A percentile compares a stretch with the other conserved stretches of the same genome.
Evolutionary conservation across 176 grass and related monocot genomes (phyloP).

Genomic region (Rhynchospora pubera): DNA sequence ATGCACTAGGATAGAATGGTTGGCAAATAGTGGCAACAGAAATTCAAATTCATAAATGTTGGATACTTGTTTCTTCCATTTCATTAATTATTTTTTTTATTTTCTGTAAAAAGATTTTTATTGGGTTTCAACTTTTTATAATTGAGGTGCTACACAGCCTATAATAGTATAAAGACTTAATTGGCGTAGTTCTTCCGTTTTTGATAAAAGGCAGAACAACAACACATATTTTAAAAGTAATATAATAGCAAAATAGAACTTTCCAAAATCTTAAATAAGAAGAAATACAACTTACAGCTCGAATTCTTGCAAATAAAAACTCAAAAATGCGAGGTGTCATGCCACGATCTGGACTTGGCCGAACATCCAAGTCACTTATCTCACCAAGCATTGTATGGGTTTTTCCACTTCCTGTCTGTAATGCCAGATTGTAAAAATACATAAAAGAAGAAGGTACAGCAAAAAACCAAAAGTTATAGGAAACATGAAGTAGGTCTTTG

Average conservation of each 20-base stretch:
- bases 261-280: not conserved
- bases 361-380: slow-evolving; percentile 71
- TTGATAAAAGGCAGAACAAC: not conserved
- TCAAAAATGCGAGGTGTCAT: slow-evolving; percentile 98
- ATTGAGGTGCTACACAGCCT: not conserved
- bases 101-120: not conserved
- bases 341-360: slow-evolving; percentile 68
- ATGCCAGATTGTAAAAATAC: slow-evolving; percentile 21
- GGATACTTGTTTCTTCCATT: not conserved
- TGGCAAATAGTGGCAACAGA: not conserved
- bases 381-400: slow-evolving; percentile 97
- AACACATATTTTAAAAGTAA: not conserved
- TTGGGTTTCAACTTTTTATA: not conserved
- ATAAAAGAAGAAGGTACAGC: not conserved
- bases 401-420: slow-evolving; percentile 93
- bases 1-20: not conserved
- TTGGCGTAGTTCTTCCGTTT: not conserved
- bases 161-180: not conserved
- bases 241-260: not conserved
- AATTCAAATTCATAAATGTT: not conserved
- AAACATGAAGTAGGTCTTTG: slow-evolving; percentile 2
- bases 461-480: slow-evolving; percentile 1
- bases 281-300: slow-evolving; percentile 53
- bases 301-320: slow-evolving; percentile 94
- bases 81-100: not conserved